phyloP scores from a whole-genome alignment of 2,329 filamentous ascomycete genomes.

The Ophiostoma angusticollis region DNA sequence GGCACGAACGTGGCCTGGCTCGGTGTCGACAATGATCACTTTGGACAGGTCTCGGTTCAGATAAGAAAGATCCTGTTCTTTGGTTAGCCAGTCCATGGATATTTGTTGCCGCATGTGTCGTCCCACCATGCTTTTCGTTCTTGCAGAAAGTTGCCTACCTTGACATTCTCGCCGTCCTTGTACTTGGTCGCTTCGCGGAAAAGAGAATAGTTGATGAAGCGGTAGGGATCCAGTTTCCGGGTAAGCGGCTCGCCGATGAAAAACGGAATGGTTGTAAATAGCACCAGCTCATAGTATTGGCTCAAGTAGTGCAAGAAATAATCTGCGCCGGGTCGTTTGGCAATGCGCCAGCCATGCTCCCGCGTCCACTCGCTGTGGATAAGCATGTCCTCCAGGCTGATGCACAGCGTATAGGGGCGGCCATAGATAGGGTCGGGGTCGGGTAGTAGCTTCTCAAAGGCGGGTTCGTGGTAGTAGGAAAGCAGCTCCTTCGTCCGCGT shows the following conservation, averaged over 20 bases:
- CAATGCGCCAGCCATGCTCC: slow-evolving; percentile 88
- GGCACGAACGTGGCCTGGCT: slow-evolving; percentile 64
- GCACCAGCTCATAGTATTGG: slow-evolving; percentile 94
- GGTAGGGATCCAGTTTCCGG: slow-evolving; percentile 88
- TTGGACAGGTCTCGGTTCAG: slow-evolving; percentile 93
- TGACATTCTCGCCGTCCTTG: slow-evolving; percentile 90
- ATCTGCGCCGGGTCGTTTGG: slow-evolving; percentile 88
- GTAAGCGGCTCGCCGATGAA: slow-evolving; percentile 77
- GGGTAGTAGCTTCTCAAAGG: slow-evolving; percentile 85
- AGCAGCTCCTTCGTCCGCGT: slow-evolving; percentile 64
- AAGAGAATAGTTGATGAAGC: slow-evolving; percentile 87
- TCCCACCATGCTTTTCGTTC: too few species aligned
- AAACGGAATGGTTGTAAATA: slow-evolving; percentile 83
- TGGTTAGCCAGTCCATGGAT: background rate
- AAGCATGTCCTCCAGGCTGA: slow-evolving; percentile 86
- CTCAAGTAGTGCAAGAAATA: slow-evolving; percentile 95
- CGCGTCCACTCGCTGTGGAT: slow-evolving; percentile 91
- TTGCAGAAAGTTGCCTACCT: too few species aligned
- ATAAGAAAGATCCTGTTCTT: slow-evolving; percentile 74
- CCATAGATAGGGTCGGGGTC: slow-evolving; percentile 67
- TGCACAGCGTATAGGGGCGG: slow-evolving; percentile 81
- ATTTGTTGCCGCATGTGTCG: too few species aligned
- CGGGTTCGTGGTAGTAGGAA: slow-evolving; percentile 90
- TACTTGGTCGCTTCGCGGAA: slow-evolving; percentile 97
- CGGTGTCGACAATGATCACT: slow-evolving; percentile 87